These are phyloP conservation scores for Penicillium sp. DNA, from an alignment of 2,329 filamentous ascomycete genomes.

Conservation along the genomic window DNA sequence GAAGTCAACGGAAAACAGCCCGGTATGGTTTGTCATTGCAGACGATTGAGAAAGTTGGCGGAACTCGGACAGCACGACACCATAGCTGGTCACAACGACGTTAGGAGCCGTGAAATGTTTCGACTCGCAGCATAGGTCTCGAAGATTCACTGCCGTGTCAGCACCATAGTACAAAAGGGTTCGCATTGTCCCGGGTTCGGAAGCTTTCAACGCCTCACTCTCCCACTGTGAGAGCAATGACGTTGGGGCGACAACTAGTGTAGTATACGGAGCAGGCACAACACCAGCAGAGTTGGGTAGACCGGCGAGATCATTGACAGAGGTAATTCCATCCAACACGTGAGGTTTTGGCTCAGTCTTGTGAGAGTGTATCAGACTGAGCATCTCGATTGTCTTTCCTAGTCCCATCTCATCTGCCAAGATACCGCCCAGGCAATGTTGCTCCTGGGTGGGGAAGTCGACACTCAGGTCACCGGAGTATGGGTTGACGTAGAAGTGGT, in stretches of 20 bases:
- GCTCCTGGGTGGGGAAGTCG: slow-evolving; percentile 87
- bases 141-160: slow-evolving; percentile 76
- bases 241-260: slow-evolving; percentile 93
- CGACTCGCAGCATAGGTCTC: slow-evolving; percentile 68
- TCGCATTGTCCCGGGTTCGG: slow-evolving; percentile 74
- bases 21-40: slow-evolving; percentile 62
- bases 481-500: slow-evolving; percentile 88
- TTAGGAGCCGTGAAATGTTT: slow-evolving; percentile 76
- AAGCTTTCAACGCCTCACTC: slow-evolving; percentile 88
- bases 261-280: slow-evolving; percentile 75
- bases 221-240: slow-evolving; percentile 96
- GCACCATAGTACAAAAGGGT: slow-evolving; percentile 86
- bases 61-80: slow-evolving; percentile 84
- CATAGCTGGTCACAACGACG: slow-evolving; percentile 91
- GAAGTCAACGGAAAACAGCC: slow-evolving; percentile 88
- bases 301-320: slow-evolving; percentile 59
- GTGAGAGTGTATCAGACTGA: slow-evolving; percentile 85
- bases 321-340: slow-evolving; percentile 31
- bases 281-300: slow-evolving; percentile 56
- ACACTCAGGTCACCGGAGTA: slow-evolving; percentile 92
- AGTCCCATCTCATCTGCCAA: slow-evolving; percentile 95
- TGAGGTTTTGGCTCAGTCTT: slow-evolving; percentile 51
- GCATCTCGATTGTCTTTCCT: slow-evolving; percentile 98
- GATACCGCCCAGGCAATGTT: slow-evolving; percentile 89
- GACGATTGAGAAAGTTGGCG: slow-evolving; percentile 57